phyloP scores from a whole-genome alignment of 495 filamentous ascomycete species.

The Aspergillus nanangensis region DNA sequence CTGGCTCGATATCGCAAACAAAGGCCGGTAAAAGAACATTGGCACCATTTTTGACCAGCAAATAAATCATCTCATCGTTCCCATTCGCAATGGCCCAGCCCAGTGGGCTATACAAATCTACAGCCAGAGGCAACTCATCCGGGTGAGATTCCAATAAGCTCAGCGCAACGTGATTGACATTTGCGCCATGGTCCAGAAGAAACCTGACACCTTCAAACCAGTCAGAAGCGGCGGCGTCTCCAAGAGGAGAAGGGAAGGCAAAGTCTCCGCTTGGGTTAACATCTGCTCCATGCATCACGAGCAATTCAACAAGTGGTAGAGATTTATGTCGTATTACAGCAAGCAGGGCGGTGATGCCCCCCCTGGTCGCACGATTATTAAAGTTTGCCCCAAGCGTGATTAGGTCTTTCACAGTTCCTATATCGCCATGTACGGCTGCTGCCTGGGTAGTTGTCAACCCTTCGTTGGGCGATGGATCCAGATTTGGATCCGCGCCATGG shows the following conservation, averaged over 20 bases:
- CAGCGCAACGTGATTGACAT: too few relatives aligned
- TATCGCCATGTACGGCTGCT: slow-evolving; percentile 7
- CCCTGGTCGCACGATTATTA: slow-evolving; percentile 12
- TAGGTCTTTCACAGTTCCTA: slow-evolving; percentile 2
- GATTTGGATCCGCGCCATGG: neutral
- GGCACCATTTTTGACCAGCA: too few relatives aligned
- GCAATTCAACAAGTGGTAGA: slow-evolving; percentile 1
- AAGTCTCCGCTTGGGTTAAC: neutral
- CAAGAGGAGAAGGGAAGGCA: neutral
- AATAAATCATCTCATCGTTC: too few relatives aligned
- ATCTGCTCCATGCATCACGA: neutral
- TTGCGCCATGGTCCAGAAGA: neutral
- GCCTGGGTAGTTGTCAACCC: slow-evolving; percentile 12
- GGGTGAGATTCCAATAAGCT: too few relatives aligned
- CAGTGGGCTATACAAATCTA: too few relatives aligned
- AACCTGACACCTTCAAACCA: neutral
- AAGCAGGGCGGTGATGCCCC: slow-evolving; percentile 8
- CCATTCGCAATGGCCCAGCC: too few relatives aligned
- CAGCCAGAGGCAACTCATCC: too few relatives aligned
- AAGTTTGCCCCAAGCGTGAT: slow-evolving; percentile 16
- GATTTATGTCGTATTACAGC: slow-evolving; percentile 5
- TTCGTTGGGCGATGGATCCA: neutral
- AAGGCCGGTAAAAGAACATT: too few relatives aligned
- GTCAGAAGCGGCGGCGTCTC: neutral
- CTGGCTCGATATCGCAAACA: too few relatives aligned